These are phyloP conservation scores for Allantophomopsis cytisporea DNA, from an alignment of 2,329 filamentous ascomycete species.

Conservation along the genomic window DNA sequence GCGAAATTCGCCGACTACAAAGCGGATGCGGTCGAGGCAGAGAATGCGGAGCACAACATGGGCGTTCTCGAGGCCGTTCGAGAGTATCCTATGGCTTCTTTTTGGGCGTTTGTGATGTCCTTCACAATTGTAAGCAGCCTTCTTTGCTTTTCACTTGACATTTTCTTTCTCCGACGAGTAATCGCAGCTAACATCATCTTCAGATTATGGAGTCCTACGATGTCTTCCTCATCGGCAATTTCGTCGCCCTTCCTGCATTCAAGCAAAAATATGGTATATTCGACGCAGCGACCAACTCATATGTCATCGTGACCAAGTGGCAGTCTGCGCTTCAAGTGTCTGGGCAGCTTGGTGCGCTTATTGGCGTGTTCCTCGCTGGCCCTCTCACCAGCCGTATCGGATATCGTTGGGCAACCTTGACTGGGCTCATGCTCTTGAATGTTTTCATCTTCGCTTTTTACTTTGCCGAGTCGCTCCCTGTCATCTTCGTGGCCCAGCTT, in stretches of 20 bases:
- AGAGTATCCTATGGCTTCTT: slow-evolving; percentile 35
- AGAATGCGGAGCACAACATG: slow-evolving; percentile 38
- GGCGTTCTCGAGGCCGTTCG: slow-evolving; percentile 31
- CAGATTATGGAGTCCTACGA: slow-evolving; percentile 50
- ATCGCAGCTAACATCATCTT: slow-evolving; percentile 4
- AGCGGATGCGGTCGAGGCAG: slow-evolving; percentile 17
- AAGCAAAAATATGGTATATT: slow-evolving; percentile 27
- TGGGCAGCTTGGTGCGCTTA: slow-evolving; percentile 41
- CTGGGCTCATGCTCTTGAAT: slow-evolving; percentile 29
- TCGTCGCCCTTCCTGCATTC: slow-evolving; percentile 24
- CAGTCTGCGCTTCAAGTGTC: slow-evolving; percentile 38
- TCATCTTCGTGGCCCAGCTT: slow-evolving; percentile 38
- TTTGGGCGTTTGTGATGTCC: slow-evolving; percentile 41
- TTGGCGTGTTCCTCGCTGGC: slow-evolving; percentile 42
- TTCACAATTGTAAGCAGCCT: slow-evolving; percentile 34
- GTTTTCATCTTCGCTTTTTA: slow-evolving; percentile 21
- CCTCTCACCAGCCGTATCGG: slow-evolving; percentile 40
- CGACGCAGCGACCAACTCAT: slow-evolving; percentile 9
- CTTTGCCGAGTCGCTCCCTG: slow-evolving; percentile 25
- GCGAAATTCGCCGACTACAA: slow-evolving; percentile 10
- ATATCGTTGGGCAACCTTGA: slow-evolving; percentile 41
- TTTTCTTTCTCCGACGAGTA: background rate
- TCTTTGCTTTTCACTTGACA: too few relatives aligned
- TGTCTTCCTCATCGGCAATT: slow-evolving; percentile 32
- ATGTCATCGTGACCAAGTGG: slow-evolving; percentile 35